A percentile compares a stretch with the other conserved stretches of the same genome.
Conservation (phyloP, 1,284 basidiomycete species). For the Microbotryum violaceum region DNA sequence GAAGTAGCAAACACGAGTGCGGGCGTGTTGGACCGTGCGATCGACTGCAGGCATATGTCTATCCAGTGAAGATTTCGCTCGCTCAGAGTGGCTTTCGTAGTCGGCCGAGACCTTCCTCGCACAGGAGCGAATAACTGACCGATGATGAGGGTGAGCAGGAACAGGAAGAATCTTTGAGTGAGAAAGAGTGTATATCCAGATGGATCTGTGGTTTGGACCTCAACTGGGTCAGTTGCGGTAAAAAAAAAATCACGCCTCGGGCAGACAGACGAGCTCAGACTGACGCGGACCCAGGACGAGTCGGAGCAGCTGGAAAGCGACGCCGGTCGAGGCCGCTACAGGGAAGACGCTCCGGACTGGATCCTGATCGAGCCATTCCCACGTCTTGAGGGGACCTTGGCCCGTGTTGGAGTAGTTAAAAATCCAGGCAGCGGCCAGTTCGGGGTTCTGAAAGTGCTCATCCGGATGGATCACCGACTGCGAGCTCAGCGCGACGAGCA, state of each 20-base stretch:
- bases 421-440: constrained; percentile 29
- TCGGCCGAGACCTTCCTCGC: too few species aligned
- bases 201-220: constrained; percentile 8
- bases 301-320: constrained; percentile 19
- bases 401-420: constrained; percentile 18
- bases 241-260: not conserved
- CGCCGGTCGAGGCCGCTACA: constrained; percentile 18
- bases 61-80: not conserved
- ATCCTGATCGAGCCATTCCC: constrained; percentile 30
- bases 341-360: constrained; percentile 36
- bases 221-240: not conserved
- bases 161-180: constrained; percentile 25
- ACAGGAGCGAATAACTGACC: constrained; percentile 18
- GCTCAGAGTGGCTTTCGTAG: not conserved
- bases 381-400: constrained; percentile 19
- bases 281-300: not conserved
- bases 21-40: not conserved
- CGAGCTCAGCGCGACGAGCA: constrained; percentile 34
- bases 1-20: constrained; percentile 32
- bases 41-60: constrained; percentile 5
- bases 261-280: not conserved
- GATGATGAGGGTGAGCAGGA: constrained; percentile 19
- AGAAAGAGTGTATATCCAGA: constrained; percentile 22
- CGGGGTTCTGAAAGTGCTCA: constrained; percentile 41
- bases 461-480: constrained; percentile 40